phyloP scores from a whole-genome alignment of 805 yeast genomes.

The Saccharomyces paradoxus region DNA sequence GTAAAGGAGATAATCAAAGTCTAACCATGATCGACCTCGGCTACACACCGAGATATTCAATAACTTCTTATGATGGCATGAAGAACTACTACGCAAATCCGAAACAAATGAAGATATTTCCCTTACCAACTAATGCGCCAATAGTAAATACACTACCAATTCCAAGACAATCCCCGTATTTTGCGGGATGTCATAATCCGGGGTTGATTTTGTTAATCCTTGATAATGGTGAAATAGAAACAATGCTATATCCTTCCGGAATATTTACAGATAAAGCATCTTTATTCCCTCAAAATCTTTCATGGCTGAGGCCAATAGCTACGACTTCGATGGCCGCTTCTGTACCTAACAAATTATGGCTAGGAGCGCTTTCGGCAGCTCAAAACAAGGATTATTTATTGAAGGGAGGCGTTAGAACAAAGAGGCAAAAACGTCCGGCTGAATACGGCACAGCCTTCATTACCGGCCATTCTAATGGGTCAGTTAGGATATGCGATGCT shows the following conservation, averaged over 20 bases:
- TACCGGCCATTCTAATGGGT: constrained; percentile 79
- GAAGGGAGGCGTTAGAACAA: constrained; percentile 69
- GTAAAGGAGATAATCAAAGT: constrained; percentile 34
- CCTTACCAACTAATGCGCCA: constrained; percentile 41
- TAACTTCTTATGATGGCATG: constrained; percentile 81
- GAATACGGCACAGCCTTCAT: constrained; percentile 53
- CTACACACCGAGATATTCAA: constrained; percentile 65
- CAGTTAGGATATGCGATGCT: constrained; percentile 72
- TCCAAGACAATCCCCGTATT: constrained; percentile 62
- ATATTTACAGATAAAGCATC: constrained; percentile 43
- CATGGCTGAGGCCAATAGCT: constrained; percentile 69
- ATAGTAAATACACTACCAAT: constrained; percentile 45
- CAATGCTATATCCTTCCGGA: constrained; percentile 53
- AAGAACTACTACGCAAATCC: constrained; percentile 63
- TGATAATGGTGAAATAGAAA: constrained; percentile 57
- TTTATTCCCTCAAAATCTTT: constrained; percentile 70
- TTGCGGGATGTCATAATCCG: constrained; percentile 76
- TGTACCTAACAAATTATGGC: constrained; percentile 63
- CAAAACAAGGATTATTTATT: constrained; percentile 40
- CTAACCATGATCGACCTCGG: constrained; percentile 68
- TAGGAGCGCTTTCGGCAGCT: constrained; percentile 58
- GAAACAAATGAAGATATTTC: constrained; percentile 46
- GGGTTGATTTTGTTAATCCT: constrained; percentile 48
- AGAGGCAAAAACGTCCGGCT: constrained; percentile 38
- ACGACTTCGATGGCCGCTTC: constrained; percentile 47